These are phyloP conservation scores for Corylus americana DNA, from an alignment of 306 rosid genomes.

Conservation along the genomic window DNA sequence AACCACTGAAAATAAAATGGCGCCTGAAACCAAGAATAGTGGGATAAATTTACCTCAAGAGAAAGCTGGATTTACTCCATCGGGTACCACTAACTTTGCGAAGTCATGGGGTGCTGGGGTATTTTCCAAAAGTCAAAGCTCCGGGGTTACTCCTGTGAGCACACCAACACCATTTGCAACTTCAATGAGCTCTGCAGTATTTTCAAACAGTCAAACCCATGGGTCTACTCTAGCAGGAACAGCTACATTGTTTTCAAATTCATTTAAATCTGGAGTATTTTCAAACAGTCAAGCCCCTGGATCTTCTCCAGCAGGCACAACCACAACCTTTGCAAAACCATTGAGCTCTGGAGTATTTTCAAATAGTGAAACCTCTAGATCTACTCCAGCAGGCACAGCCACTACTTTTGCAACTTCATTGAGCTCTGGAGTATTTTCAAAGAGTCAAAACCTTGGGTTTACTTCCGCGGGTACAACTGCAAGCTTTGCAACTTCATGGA, in stretches of 20 bases:
- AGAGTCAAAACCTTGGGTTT: conserved; percentile 19
- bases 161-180: conserved; percentile 7
- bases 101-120: conserved; percentile 63
- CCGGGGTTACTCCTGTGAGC: conserved; percentile 4
- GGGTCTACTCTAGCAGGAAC: conserved; percentile 1
- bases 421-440: conserved; percentile 27
- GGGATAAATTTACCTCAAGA: conserved; percentile 52
- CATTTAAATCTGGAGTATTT: conserved; percentile 18
- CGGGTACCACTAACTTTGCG: conserved; percentile 31
- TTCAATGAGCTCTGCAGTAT: conserved; percentile 2
- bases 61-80: conserved; percentile 44
- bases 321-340: neutral
- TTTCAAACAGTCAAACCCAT: conserved; percentile 20
- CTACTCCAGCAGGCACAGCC: conserved; percentile 16
- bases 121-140: conserved; percentile 12
- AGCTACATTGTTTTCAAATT: neutral
- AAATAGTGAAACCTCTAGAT: conserved; percentile 15
- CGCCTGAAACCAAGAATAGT: conserved; percentile 39
- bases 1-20: conserved; percentile 47
- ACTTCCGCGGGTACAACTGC: conserved; percentile 7
- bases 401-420: neutral
- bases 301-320: conserved; percentile 16
- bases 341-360: conserved; percentile 26
- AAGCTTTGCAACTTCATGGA: neutral
- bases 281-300: conserved; percentile 20